phyloP scores from a whole-genome alignment of 768 basidiomycete genomes.

The Fomitopsis serialis region DNA sequence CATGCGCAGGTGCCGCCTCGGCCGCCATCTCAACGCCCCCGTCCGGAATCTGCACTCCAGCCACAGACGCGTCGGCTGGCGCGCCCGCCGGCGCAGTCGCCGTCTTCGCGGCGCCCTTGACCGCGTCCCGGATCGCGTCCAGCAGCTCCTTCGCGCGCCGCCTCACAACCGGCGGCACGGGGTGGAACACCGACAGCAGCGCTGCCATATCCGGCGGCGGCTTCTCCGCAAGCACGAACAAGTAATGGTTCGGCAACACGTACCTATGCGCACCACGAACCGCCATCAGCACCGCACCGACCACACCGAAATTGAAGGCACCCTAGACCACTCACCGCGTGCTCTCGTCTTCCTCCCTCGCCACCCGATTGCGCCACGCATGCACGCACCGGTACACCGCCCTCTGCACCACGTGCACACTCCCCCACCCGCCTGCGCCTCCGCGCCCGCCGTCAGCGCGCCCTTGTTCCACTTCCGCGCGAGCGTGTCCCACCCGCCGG shows the following conservation, averaged over 20 bases:
- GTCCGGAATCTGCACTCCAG: too few relatives aligned
- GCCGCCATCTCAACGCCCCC: too few relatives aligned
- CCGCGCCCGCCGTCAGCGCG: slow-evolving; percentile 32
- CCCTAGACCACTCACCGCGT: slow-evolving; percentile 44
- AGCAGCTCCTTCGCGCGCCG: slow-evolving; percentile 59
- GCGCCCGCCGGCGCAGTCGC: not conserved
- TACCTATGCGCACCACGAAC: slow-evolving; percentile 38
- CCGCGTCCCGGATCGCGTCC: slow-evolving; percentile 49
- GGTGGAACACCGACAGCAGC: slow-evolving; percentile 53
- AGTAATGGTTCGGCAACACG: slow-evolving; percentile 67
- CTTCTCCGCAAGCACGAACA: slow-evolving; percentile 70
- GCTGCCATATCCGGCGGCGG: slow-evolving; percentile 62
- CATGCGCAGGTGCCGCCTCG: not conserved
- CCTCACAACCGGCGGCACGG: slow-evolving; percentile 59
- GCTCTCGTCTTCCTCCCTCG: slow-evolving; percentile 85
- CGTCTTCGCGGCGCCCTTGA: slow-evolving; percentile 23
- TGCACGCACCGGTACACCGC: slow-evolving; percentile 71
- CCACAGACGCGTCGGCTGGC: not conserved
- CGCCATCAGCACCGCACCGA: too few relatives aligned
- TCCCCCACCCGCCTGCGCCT: slow-evolving; percentile 20
- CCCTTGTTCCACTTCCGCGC: slow-evolving; percentile 81
- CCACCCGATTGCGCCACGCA: slow-evolving; percentile 75
- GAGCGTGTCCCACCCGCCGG: slow-evolving; percentile 72
- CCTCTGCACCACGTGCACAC: slow-evolving; percentile 34
- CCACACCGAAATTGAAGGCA: not conserved